Percentiles rank a stretch among this genome's conserved stretches.
phyloP scores from a whole-genome alignment of 169 alveolate species.

The Babesia gibsoni region DNA sequence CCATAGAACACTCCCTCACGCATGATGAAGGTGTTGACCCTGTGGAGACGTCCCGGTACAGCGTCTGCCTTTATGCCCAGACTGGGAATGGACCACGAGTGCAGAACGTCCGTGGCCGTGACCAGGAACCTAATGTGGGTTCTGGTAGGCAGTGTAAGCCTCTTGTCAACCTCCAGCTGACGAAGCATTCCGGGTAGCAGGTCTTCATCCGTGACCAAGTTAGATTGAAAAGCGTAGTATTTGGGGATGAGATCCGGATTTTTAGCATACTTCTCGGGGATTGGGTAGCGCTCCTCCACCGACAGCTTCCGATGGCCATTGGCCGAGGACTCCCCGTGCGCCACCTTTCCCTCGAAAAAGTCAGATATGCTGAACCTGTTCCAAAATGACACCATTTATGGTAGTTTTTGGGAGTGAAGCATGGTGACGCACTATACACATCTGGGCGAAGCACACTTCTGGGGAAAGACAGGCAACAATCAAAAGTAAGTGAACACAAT shows the following conservation, averaged over 20 bases:
- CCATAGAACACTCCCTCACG: constrained; percentile 92
- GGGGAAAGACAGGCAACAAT: not conserved
- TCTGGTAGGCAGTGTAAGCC: constrained; percentile 85
- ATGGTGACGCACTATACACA: not conserved
- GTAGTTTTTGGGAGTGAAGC: not conserved
- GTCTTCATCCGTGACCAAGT: constrained; percentile 78
- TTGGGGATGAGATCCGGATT: constrained; percentile 78
- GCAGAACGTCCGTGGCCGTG: constrained; percentile 83
- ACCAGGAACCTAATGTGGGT: constrained; percentile 85
- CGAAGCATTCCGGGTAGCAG: constrained; percentile 82
- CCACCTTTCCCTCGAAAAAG: constrained; percentile 6
- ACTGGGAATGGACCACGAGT: constrained; percentile 80
- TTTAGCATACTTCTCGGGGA: constrained; percentile 69
- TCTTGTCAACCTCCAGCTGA: constrained; percentile 84
- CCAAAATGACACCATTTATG: constrained; percentile 29
- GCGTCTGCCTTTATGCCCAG: constrained; percentile 90
- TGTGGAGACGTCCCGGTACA: constrained; percentile 84
- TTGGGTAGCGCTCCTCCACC: constrained; percentile 70
- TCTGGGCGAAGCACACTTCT: not conserved
- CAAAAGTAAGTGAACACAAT: not conserved
- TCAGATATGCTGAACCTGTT: constrained; percentile 10
- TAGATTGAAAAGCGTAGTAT: constrained; percentile 75
- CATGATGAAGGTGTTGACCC: constrained; percentile 83
- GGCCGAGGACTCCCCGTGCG: constrained; percentile 39
- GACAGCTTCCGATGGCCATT: constrained; percentile 10